phyloP scores from a whole-genome alignment of 73 alveolate species.

The Breviolum minutum region DNA sequence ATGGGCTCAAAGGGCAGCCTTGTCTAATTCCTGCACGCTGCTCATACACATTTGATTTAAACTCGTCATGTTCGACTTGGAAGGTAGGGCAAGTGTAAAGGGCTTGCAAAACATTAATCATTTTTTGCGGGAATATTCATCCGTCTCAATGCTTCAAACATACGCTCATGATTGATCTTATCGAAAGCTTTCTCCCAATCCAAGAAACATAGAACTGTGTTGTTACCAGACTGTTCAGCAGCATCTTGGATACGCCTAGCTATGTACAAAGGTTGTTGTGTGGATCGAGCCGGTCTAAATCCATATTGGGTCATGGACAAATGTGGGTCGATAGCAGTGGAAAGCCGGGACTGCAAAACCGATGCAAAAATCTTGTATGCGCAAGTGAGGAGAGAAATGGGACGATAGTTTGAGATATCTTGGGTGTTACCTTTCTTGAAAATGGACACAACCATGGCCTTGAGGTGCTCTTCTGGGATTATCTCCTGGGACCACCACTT shows the following conservation, averaged over 20 bases:
- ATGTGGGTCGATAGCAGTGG: neutral
- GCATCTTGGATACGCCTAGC: conserved; percentile 25
- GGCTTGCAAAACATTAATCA: neutral
- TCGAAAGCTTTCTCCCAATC: conserved; percentile 23
- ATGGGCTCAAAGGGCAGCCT: conserved; percentile 9
- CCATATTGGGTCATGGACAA: neutral
- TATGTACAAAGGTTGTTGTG: neutral
- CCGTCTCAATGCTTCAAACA: no score
- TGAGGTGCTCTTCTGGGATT: neutral
- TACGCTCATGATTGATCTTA: neutral
- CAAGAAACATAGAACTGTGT: neutral
- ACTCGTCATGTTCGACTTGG: neutral
- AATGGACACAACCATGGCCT: neutral
- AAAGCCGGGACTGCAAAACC: neutral
- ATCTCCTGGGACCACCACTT: neutral
- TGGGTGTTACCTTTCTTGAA: neutral
- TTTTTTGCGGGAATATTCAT: neutral
- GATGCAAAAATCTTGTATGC: neutral
- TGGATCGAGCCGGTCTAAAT: neutral
- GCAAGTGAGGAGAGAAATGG: neutral
- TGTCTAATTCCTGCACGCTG: neutral
- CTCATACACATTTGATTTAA: neutral
- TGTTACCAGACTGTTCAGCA: neutral
- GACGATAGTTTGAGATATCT: neutral
- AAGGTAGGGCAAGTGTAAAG: neutral